Percentiles rank a stretch among this genome's conserved stretches.
These are phyloP conservation scores for Mucor mucedo DNA, from an alignment of 371 early-diverging fungal genomes.

Conservation along the genomic window DNA sequence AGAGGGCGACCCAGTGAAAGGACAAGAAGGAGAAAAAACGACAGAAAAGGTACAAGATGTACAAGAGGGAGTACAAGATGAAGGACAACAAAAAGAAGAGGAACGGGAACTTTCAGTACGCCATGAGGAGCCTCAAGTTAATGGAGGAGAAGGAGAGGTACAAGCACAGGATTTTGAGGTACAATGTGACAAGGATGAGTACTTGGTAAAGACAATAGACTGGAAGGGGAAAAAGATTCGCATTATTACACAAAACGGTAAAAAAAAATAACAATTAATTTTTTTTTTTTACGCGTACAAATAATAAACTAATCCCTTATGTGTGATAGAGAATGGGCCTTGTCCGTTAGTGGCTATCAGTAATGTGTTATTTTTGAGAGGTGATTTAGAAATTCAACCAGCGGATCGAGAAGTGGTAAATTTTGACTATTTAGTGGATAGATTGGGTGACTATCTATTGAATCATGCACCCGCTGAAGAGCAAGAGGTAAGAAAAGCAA, in stretches of 20 bases:
- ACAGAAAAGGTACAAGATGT: neutral
- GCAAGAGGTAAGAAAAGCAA: neutral
- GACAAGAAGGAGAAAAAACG: neutral
- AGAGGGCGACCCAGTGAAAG: neutral
- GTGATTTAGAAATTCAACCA: slow-evolving; percentile 67
- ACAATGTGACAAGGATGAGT: slow-evolving; percentile 39
- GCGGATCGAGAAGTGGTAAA: slow-evolving; percentile 63
- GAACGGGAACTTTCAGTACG: neutral
- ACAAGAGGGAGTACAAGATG: neutral
- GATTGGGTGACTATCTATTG: slow-evolving; percentile 78
- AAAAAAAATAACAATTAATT: neutral
- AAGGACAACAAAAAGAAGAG: neutral
- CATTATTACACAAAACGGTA: slow-evolving; percentile 87
- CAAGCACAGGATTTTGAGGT: neutral
- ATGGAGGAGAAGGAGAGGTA: neutral
- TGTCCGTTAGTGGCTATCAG: slow-evolving; percentile 89
- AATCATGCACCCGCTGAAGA: slow-evolving; percentile 34
- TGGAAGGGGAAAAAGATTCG: slow-evolving; percentile 60
- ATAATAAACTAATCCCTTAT: neutral
- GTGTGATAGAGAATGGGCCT: slow-evolving; percentile 78
- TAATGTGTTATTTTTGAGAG: slow-evolving; percentile 83
- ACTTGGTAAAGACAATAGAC: slow-evolving; percentile 70
- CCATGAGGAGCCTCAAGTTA: neutral
- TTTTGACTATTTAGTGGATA: slow-evolving; percentile 72
- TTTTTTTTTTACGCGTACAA: neutral